These are phyloP conservation scores for Didymella glomerata DNA, from an alignment of 2,329 filamentous ascomycete genomes.

Conservation along the genomic window DNA sequence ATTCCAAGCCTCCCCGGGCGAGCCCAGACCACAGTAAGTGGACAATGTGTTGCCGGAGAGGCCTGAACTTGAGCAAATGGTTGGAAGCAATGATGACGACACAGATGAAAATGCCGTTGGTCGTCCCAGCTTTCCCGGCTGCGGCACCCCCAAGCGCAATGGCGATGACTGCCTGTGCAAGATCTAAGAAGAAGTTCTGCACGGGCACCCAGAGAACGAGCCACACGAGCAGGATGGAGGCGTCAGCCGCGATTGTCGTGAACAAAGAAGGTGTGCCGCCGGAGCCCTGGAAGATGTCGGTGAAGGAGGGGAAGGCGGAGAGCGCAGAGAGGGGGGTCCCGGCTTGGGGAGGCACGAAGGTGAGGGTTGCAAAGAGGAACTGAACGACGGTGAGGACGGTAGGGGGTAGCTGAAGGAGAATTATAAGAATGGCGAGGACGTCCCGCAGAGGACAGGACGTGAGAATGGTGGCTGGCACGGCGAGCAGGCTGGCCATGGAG, in stretches of 20 bases:
- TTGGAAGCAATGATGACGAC: constrained; percentile 69
- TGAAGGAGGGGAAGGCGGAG: constrained; percentile 78
- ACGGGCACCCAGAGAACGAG: constrained; percentile 86
- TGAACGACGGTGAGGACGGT: constrained; percentile 89
- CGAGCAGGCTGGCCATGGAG: constrained; percentile 72
- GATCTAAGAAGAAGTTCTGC: constrained; percentile 86
- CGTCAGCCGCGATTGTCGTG: constrained; percentile 84
- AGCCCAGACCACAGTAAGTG: constrained; percentile 52
- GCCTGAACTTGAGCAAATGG: constrained; percentile 63
- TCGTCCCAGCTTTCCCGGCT: constrained; percentile 71
- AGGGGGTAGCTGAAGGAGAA: constrained; percentile 90
- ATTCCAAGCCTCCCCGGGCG: constrained; percentile 53
- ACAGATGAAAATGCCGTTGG: constrained; percentile 75
- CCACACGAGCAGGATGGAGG: constrained; percentile 84
- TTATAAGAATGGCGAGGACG: constrained; percentile 95
- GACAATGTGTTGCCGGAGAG: constrained; percentile 54
- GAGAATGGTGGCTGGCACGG: constrained; percentile 85
- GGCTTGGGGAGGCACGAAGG: constrained; percentile 82
- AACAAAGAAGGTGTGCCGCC: constrained; percentile 85
- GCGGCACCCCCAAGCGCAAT: constrained; percentile 87
- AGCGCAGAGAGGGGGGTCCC: constrained; percentile 79
- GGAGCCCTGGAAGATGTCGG: constrained; percentile 89
- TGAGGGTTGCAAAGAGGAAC: constrained; percentile 89
- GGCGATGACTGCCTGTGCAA: constrained; percentile 92
- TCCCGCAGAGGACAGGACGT: constrained; percentile 90